phyloP scores from a whole-genome alignment of 306 rosid species.

The Hippophae tibetana region DNA sequence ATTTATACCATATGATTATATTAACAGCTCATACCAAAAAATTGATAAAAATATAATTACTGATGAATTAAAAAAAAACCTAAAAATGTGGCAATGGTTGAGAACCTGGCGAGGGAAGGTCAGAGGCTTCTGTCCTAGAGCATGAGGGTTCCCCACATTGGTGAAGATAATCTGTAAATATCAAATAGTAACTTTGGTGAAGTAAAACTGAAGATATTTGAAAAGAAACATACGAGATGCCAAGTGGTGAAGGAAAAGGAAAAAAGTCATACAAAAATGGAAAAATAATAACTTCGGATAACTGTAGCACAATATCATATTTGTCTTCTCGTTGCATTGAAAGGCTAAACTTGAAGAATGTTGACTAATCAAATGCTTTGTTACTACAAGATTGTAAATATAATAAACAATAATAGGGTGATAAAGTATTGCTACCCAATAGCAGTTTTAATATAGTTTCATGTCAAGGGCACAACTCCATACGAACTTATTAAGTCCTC shows the following conservation, averaged over 20 bases:
- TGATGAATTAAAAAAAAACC: constrained; percentile 1
- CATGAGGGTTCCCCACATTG: constrained; percentile 98
- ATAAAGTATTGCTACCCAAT: too few relatives aligned
- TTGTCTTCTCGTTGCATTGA: neutral
- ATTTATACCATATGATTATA: constrained; percentile 6
- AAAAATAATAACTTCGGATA: too few relatives aligned
- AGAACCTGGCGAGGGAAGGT: constrained; percentile 96
- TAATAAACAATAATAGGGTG: too few relatives aligned
- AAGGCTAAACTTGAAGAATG: neutral
- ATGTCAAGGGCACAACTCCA: too few relatives aligned
- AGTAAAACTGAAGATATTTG: neutral
- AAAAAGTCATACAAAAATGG: too few relatives aligned
- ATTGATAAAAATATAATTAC: constrained; percentile 6
- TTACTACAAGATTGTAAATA: too few relatives aligned
- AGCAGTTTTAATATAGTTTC: too few relatives aligned
- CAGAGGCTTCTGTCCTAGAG: constrained; percentile 95
- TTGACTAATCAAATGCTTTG: too few relatives aligned
- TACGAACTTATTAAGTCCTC: too few relatives aligned
- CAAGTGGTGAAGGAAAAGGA: neutral
- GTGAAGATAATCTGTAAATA: constrained; percentile 83
- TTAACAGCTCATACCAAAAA: constrained; percentile 3
- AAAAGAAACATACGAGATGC: neutral
- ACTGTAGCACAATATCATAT: too few relatives aligned
- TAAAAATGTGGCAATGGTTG: constrained; percentile 15
- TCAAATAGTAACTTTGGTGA: constrained; percentile 13